Conservation (phyloP, 768 basidiomycete species). For the Saitozyma podzolica region DNA sequence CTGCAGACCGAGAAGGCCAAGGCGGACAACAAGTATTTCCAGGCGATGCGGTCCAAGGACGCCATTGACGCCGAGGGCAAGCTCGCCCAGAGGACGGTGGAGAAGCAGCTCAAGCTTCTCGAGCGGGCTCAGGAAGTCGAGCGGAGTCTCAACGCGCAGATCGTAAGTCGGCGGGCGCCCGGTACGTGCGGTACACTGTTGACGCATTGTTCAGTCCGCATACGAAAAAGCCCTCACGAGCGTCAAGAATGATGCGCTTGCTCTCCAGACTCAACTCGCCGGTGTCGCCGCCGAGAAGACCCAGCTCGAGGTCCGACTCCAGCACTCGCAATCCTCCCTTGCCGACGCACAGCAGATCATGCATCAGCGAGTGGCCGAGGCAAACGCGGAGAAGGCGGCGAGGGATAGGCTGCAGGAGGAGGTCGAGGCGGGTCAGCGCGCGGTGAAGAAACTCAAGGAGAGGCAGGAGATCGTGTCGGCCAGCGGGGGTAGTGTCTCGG, state of each 20-base stretch:
- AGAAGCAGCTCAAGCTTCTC: slow-evolving; percentile 65
- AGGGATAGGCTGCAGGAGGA: slow-evolving; percentile 48
- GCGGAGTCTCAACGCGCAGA: slow-evolving; percentile 61
- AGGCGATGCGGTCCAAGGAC: slow-evolving; percentile 85
- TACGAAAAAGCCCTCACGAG: slow-evolving; percentile 50
- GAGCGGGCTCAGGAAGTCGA: slow-evolving; percentile 69
- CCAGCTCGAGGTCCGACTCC: slow-evolving; percentile 36
- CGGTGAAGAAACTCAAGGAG: slow-evolving; percentile 49
- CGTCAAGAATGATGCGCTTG: slow-evolving; percentile 44
- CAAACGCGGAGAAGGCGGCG: slow-evolving; percentile 40
- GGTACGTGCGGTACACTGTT: too few species aligned
- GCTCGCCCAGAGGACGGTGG: slow-evolving; percentile 60
- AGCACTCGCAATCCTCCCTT: slow-evolving; percentile 29
- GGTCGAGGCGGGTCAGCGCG: slow-evolving; percentile 30
- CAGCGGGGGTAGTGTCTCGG: slow-evolving; percentile 16
- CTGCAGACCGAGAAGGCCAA: slow-evolving; percentile 83
- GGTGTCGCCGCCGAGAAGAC: slow-evolving; percentile 39
- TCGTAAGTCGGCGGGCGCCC: slow-evolving; percentile 57
- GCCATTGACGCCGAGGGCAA: slow-evolving; percentile 75
- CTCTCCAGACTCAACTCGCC: slow-evolving; percentile 42
- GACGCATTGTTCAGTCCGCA: slow-evolving; percentile 32
- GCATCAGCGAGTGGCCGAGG: slow-evolving; percentile 40
- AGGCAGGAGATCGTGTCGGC: slow-evolving; percentile 35
- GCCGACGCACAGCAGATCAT: slow-evolving; percentile 43
- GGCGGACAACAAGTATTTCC: slow-evolving; percentile 90